These are phyloP conservation scores for Entonaema liquescens DNA, from an alignment of 495 filamentous ascomycete species.

Conservation along the genomic window DNA sequence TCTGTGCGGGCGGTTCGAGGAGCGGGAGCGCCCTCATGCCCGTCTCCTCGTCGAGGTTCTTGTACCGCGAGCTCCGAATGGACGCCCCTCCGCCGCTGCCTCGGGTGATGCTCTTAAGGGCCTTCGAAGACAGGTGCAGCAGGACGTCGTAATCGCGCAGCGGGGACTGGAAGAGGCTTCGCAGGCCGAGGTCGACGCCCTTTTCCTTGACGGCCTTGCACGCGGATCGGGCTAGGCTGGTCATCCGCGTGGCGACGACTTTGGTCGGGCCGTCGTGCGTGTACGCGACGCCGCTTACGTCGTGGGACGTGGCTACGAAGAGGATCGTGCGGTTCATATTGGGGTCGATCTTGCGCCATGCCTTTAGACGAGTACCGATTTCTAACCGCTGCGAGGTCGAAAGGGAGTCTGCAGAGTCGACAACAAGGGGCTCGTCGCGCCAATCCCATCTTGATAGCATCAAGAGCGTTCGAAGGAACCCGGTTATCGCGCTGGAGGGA, in stretches of 20 bases:
- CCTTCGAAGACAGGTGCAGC: constrained; percentile 70
- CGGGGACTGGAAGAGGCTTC: constrained; percentile 72
- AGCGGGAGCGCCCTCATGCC: constrained; percentile 51
- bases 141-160: constrained; percentile 85
- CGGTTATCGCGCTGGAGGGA: constrained; percentile 80
- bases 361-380: constrained; percentile 76
- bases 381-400: constrained; percentile 62
- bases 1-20: constrained; percentile 54
- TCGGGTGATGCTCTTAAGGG: constrained; percentile 47
- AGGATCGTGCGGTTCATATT: constrained; percentile 82
- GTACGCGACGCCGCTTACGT: constrained; percentile 79
- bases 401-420: constrained; percentile 72
- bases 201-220: constrained; percentile 66
- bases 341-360: constrained; percentile 86
- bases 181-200: constrained; percentile 62
- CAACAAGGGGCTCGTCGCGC: constrained; percentile 79
- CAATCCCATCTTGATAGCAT: constrained; percentile 91
- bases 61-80: constrained; percentile 61
- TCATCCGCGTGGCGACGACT: constrained; percentile 86
- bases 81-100: constrained; percentile 39
- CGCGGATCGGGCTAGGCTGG: constrained; percentile 77
- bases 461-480: constrained; percentile 79
- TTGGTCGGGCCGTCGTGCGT: constrained; percentile 72
- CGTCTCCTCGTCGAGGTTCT: constrained; percentile 70
- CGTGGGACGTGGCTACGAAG: constrained; percentile 83